Evolutionary conservation across 73 alveolate species (phyloP), one percentile per base, ranked within the genome.

Genomic region (Tetrahymena thermophila): DNA sequence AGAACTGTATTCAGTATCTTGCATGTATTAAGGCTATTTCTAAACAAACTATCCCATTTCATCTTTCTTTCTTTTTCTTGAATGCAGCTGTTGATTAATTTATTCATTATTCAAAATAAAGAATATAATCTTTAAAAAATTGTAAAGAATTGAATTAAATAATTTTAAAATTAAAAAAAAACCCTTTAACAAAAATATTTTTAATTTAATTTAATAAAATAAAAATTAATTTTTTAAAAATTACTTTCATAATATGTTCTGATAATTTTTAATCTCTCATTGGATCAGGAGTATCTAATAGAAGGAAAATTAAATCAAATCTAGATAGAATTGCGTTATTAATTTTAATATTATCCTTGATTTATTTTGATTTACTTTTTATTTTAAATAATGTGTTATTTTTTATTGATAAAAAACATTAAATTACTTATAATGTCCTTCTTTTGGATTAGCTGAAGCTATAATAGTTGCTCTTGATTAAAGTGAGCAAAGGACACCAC

Each of bases 391-490:
- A 35, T 50, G 0, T 14, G 10, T 16, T 50, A 3, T 11, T 50
- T 42, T 50, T 50, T 16, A 21, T 50, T 50, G 28, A 50, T 50
- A 19, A 19, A 19, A 1, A 7, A 16, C n/a, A 9, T 71, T 19
- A 4, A 55, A 21, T 40, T 37, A 89, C 58, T 98, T 97, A 93
- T 97, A 98, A 95, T 97, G 99, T 3, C 99, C 99, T 34, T 97
- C 35, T 17, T 96, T 98, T 14, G 99, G 99, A 93, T 98, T 98
- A 6, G 99, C 99, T 93, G 99, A 97, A 8, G 99, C 99, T 17
- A 98, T 94, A 7, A 98, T 85, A 35, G 98, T 96, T 71, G 99
- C 97, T 84, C 99, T 95, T 4, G 99, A 98, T 57, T 97, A 85
- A 34, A 98, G 96, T 42, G 98, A 96, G 35, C 99, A 98, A 56